phyloP scores from a whole-genome alignment of 441 rosid genomes.

The Erysimum pusillum region DNA sequence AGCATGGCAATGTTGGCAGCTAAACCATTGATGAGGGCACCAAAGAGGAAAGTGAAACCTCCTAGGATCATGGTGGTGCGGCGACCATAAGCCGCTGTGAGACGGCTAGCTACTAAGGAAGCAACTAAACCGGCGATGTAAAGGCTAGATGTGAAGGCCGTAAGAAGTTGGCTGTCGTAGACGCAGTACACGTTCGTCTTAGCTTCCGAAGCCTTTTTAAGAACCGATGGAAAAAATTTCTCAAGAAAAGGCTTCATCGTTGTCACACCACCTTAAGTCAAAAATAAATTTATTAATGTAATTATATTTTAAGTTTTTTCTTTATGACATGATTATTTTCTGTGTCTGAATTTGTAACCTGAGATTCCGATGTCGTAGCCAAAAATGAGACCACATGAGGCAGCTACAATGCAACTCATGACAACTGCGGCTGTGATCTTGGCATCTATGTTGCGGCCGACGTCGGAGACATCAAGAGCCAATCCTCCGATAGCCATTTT shows the following conservation, averaged over 20 bases:
- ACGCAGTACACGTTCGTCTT: constrained; percentile 65
- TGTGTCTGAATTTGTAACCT: constrained; percentile 50
- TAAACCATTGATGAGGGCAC: constrained; percentile 72
- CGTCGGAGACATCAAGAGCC: constrained; percentile 48
- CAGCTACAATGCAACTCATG: constrained; percentile 79
- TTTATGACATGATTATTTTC: background rate
- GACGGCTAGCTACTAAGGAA: constrained; percentile 74
- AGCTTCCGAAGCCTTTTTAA: constrained; percentile 57
- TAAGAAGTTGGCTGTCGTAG: constrained; percentile 68
- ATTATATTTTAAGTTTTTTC: background rate
- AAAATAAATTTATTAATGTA: background rate
- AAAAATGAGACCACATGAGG: constrained; percentile 80
- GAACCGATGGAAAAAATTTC: constrained; percentile 74
- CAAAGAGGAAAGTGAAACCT: constrained; percentile 73
- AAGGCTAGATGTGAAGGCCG: constrained; percentile 80
- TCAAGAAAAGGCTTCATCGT: constrained; percentile 84
- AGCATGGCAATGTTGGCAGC: constrained; percentile 76
- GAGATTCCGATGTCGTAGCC: constrained; percentile 88
- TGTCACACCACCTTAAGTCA: constrained; percentile 73
- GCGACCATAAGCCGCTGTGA: constrained; percentile 61
- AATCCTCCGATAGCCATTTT: constrained; percentile 68
- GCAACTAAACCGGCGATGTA: constrained; percentile 77
- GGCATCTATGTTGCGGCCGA: constrained; percentile 42
- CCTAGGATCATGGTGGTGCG: constrained; percentile 72
- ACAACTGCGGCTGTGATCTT: constrained; percentile 65